These are phyloP conservation scores for Sclerotinia nivalis DNA, from an alignment of 2,329 filamentous ascomycete genomes.

Conservation along the genomic window DNA sequence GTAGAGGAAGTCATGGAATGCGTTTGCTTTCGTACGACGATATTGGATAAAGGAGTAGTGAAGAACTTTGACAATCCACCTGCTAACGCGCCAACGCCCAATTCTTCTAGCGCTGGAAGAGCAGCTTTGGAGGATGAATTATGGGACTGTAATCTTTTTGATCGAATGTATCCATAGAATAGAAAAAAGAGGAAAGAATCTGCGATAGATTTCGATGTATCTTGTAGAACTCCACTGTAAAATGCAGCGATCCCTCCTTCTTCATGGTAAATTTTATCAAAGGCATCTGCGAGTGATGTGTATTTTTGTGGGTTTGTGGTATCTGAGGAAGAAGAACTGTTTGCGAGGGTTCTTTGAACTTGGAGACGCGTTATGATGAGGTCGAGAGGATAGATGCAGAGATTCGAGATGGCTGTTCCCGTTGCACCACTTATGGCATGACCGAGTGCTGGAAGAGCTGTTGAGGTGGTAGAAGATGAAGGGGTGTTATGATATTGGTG, in stretches of 20 bases:
- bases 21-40: conserved; percentile 81
- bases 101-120: conserved; percentile 68
- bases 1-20: conserved; percentile 52
- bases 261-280: conserved; percentile 66
- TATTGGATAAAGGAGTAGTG: conserved; percentile 78
- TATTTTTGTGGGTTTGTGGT: conserved; percentile 52
- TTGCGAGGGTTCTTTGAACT: conserved; percentile 64
- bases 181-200: conserved; percentile 88
- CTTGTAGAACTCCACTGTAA: conserved; percentile 64
- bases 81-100: conserved; percentile 71
- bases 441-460: conserved; percentile 68
- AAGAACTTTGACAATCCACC: conserved; percentile 74
- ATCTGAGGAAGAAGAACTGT: conserved; percentile 40
- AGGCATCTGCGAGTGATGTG: conserved; percentile 65
- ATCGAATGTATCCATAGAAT: conserved; percentile 62
- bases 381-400: conserved; percentile 77
- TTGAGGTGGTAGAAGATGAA: conserved; percentile 40
- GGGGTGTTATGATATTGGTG: conserved; percentile 42
- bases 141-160: conserved; percentile 45
- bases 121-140: conserved; percentile 40
- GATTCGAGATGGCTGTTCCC: conserved; percentile 76
- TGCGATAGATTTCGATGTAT: conserved; percentile 65
- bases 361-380: conserved; percentile 81
- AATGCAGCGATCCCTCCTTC: conserved; percentile 71
- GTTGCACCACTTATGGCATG: conserved; percentile 79